These are phyloP conservation scores for Candida oleophila DNA, from an alignment of 805 yeast species.

Conservation along the genomic window DNA sequence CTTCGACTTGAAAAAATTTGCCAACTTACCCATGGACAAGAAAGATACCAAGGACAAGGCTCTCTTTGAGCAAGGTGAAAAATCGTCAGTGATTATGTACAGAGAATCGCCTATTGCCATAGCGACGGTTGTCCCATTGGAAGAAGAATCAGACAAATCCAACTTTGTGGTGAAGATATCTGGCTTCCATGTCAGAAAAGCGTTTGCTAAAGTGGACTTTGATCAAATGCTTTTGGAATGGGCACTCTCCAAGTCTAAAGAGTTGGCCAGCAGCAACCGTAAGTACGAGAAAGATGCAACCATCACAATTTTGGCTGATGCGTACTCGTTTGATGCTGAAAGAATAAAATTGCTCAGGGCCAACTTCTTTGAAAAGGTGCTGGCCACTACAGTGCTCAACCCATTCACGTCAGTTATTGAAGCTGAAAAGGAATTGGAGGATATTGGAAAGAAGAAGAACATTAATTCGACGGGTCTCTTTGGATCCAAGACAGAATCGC, in stretches of 20 bases:
- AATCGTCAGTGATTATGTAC: conserved; percentile 58
- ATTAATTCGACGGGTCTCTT: conserved; percentile 2
- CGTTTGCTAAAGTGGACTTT: conserved; percentile 63
- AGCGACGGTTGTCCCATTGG: conserved; percentile 44
- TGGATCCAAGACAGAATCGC: not conserved
- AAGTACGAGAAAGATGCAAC: conserved; percentile 25
- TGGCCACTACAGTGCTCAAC: conserved; percentile 24
- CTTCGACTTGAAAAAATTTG: conserved; percentile 48
- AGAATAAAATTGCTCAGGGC: conserved; percentile 35
- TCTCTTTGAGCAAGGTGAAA: conserved; percentile 28
- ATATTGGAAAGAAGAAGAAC: conserved; percentile 17
- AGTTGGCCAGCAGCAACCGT: conserved; percentile 32
- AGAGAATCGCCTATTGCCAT: conserved; percentile 74
- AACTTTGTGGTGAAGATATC: conserved; percentile 53
- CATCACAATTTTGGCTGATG: conserved; percentile 45
- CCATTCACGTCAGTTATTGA: conserved; percentile 21
- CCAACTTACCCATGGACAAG: conserved; percentile 32
- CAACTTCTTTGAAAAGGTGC: conserved; percentile 44
- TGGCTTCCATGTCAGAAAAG: conserved; percentile 64
- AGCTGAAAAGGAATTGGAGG: conserved; percentile 7
- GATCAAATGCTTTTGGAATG: conserved; percentile 62
- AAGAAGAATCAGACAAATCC: conserved; percentile 36
- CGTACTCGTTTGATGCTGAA: conserved; percentile 50
- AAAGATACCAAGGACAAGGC: not conserved
- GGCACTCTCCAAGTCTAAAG: conserved; percentile 50